phyloP scores from a whole-genome alignment of 177 flowering plant genomes.

The Vitis hybrid region DNA sequence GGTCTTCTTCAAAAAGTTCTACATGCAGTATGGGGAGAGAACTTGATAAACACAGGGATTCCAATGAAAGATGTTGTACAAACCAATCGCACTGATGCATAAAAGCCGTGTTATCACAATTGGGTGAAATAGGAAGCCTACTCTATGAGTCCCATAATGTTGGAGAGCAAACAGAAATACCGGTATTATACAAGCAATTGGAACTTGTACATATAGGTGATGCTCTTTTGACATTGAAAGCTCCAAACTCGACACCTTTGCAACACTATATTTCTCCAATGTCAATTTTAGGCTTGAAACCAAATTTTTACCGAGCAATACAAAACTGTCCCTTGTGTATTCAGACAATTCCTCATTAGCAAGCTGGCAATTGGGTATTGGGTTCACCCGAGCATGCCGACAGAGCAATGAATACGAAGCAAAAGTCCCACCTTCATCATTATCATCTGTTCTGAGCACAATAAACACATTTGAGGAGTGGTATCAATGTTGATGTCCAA shows the following conservation, averaged over 20 bases:
- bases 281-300: conserved; percentile 50
- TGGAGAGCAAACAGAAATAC: conserved; percentile 57
- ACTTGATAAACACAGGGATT: conserved; percentile 61
- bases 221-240: conserved; percentile 66
- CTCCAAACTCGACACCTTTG: conserved; percentile 67
- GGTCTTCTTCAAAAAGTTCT: conserved; percentile 63
- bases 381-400: conserved; percentile 65
- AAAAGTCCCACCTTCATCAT: conserved; percentile 92
- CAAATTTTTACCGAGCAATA: conserved; percentile 10
- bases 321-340: conserved; percentile 46
- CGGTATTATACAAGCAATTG: conserved; percentile 56
- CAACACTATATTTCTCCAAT: conserved; percentile 57
- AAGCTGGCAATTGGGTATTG: conserved; percentile 68
- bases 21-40: conserved; percentile 67
- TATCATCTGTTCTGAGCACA: conserved; percentile 80
- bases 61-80: conserved; percentile 66
- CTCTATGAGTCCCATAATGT: conserved; percentile 68
- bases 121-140: conserved; percentile 68
- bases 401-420: conserved; percentile 75
- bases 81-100: conserved; percentile 66
- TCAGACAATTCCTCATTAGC: conserved; percentile 65
- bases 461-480: conserved; percentile 81
- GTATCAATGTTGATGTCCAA: conserved; percentile 78
- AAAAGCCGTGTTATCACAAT: conserved; percentile 61
- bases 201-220: conserved; percentile 65